A percentile compares a stretch with the other conserved stretches of the same genome.
Conservation (phyloP, 2,329 filamentous ascomycete species). For the Thelonectria discophora region DNA sequence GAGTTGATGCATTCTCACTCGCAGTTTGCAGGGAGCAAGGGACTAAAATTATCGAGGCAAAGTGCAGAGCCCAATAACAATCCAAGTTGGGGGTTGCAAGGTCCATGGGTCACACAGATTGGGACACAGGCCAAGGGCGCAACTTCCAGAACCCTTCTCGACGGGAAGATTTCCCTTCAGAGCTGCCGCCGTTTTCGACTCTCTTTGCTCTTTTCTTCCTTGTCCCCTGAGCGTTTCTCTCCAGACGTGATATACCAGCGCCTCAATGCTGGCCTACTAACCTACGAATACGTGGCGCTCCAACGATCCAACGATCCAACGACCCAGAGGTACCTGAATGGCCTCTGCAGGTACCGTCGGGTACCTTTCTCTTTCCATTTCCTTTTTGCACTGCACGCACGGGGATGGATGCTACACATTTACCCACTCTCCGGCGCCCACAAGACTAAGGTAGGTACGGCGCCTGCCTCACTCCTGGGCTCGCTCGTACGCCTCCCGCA, state of each 20-base stretch:
- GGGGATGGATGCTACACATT: constrained; percentile 11
- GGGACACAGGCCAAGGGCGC: neutral
- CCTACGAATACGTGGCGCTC: too few species aligned
- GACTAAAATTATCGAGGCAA: neutral
- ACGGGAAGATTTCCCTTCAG: neutral
- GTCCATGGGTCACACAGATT: neutral
- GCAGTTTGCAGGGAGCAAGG: constrained; percentile 14
- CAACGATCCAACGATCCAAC: too few species aligned
- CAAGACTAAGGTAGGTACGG: constrained; percentile 24
- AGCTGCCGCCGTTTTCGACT: neutral
- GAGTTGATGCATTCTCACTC: constrained; percentile 11
- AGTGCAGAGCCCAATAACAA: neutral
- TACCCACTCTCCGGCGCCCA: constrained; percentile 18
- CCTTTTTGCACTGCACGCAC: neutral
- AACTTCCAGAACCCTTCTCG: constrained; percentile 4
- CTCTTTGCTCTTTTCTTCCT: too few species aligned
- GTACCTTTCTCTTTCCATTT: neutral
- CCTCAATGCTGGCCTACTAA: too few species aligned
- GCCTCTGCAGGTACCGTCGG: constrained; percentile 5
- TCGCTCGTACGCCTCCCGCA: neutral
- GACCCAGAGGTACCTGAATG: neutral
- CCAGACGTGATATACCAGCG: too few species aligned
- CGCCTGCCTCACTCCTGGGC: neutral
- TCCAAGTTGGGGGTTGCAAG: neutral
- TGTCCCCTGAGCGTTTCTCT: too few species aligned